Conservation (phyloP, 164 flowering plant species). For the Macadamia integrifolia region DNA sequence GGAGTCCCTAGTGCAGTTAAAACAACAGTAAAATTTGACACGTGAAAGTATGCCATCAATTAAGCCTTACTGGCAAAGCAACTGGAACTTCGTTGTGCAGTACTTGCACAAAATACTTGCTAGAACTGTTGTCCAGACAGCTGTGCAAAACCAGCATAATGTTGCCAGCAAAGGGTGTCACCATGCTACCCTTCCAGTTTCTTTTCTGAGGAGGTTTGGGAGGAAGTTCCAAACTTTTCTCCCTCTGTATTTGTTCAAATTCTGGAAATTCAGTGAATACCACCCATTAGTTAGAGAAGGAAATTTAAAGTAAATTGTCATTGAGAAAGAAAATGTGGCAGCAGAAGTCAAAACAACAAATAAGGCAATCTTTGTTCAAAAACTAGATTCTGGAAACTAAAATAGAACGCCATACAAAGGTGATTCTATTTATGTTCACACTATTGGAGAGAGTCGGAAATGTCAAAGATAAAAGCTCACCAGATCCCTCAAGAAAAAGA, state of each 20-base stretch:
- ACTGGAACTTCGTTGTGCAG: slow-evolving; percentile 86
- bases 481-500: slow-evolving; percentile 73
- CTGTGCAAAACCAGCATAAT: slow-evolving; percentile 77
- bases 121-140: slow-evolving; percentile 54
- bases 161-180: slow-evolving; percentile 93
- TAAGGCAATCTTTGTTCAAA: neutral
- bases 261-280: slow-evolving; percentile 34
- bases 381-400: neutral
- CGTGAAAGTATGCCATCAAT: neutral
- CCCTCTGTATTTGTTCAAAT: slow-evolving; percentile 50
- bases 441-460: neutral
- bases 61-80: slow-evolving; percentile 59
- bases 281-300: neutral
- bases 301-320: neutral
- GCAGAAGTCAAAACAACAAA: neutral
- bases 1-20: too few species aligned
- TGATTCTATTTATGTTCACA: neutral
- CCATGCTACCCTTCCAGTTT: slow-evolving; percentile 71
- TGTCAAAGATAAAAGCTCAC: slow-evolving; percentile 31
- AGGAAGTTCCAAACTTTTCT: slow-evolving; percentile 65
- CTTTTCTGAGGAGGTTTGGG: slow-evolving; percentile 80
- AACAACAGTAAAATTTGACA: too few species aligned
- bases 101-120: slow-evolving; percentile 76
- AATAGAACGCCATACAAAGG: neutral
- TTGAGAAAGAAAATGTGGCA: neutral